These are phyloP conservation scores for Cladosporium oxysporum DNA, from an alignment of 2,329 filamentous ascomycete species.

Conservation along the genomic window DNA sequence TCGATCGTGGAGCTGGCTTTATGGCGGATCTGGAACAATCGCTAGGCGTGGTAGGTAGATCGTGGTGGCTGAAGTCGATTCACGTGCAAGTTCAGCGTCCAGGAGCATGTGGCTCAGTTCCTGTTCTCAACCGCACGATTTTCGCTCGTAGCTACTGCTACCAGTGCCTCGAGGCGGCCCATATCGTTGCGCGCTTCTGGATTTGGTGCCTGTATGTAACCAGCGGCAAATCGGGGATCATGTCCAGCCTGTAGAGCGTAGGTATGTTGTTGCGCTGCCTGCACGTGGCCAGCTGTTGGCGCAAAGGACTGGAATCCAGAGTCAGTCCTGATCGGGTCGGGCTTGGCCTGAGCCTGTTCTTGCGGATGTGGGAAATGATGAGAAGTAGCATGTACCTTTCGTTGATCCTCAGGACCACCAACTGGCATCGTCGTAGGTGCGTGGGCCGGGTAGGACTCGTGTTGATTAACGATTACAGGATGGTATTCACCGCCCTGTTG, in stretches of 20 bases:
- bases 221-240: constrained; percentile 33
- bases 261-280: constrained; percentile 28
- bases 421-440: constrained; percentile 21
- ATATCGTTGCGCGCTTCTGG: constrained; percentile 49
- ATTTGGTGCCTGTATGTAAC: constrained; percentile 35
- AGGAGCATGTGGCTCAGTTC: constrained; percentile 3
- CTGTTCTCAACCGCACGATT: constrained; percentile 37
- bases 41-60: neutral
- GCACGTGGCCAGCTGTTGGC: constrained; percentile 20
- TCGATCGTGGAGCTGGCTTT: neutral
- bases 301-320: constrained; percentile 37
- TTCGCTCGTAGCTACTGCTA: constrained; percentile 65
- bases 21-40: neutral
- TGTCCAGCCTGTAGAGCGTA: constrained; percentile 39
- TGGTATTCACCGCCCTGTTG: constrained; percentile 53
- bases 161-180: constrained; percentile 61
- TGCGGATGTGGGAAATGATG: constrained; percentile 17
- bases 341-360: constrained; percentile 34
- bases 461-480: constrained; percentile 54
- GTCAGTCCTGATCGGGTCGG: constrained; percentile 35
- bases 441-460: constrained; percentile 31
- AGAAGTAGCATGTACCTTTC: constrained; percentile 38
- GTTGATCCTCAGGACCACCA: constrained; percentile 39
- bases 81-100: neutral
- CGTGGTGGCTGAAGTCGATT: neutral